phyloP scores from a whole-genome alignment of 2,329 filamentous ascomycete species.

The Fusarium sarcochroum region DNA sequence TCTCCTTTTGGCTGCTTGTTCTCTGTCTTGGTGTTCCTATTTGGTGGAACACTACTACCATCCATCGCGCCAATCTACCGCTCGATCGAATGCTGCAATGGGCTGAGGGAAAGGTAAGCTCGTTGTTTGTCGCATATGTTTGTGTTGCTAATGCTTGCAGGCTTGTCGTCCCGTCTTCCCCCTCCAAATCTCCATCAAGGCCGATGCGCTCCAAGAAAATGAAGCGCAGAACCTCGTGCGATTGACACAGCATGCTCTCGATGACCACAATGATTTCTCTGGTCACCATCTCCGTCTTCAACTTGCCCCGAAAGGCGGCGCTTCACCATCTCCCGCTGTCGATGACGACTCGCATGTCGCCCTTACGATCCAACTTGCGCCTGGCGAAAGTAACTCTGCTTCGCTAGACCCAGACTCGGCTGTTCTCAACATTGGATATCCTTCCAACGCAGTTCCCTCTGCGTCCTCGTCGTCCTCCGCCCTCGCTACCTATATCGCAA shows the following conservation, averaged over 20 bases:
- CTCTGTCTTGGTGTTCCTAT: conserved; percentile 87
- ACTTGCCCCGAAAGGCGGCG: conserved; percentile 50
- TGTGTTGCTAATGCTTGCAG: conserved; percentile 60
- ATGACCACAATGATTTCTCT: conserved; percentile 88
- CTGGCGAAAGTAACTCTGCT: conserved; percentile 72
- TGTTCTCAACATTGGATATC: conserved; percentile 83
- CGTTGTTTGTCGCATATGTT: fast-evolving
- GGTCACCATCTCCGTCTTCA: conserved; percentile 80
- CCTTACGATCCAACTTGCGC: conserved; percentile 78
- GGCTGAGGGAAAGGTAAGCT: conserved; percentile 85
- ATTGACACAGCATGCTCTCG: conserved; percentile 87
- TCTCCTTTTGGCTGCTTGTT: conserved; percentile 93
- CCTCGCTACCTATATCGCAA: conserved; percentile 83
- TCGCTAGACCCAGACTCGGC: conserved; percentile 78
- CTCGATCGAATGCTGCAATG: conserved; percentile 89
- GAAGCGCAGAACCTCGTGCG: conserved; percentile 82
- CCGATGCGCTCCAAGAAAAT: conserved; percentile 72
- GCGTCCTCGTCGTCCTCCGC: conserved; percentile 78
- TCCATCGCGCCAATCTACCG: conserved; percentile 88
- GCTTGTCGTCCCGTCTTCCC: conserved; percentile 91
- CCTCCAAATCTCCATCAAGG: conserved; percentile 83
- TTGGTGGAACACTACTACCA: conserved; percentile 96
- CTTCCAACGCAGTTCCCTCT: conserved; percentile 76
- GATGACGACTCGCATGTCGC: conserved; percentile 67
- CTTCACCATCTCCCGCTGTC: conserved; percentile 39